Evolutionary conservation across 169 alveolate genomes (phyloP).

Genomic region (Eimeria acervulina): DNA sequence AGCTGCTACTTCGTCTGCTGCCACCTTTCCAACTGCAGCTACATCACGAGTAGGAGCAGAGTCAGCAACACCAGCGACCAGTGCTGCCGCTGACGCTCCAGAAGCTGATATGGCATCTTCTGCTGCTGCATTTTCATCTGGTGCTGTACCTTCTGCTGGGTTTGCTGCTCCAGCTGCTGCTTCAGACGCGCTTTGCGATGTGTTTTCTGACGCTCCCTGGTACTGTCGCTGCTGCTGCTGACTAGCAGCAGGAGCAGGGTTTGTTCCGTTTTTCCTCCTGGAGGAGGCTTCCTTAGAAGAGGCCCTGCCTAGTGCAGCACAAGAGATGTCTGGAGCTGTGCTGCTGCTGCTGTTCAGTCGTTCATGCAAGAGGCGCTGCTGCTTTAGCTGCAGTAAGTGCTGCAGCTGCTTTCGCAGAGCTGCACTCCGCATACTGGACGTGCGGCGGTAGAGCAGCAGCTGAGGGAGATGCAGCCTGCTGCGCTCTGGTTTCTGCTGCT

Average conservation of each 20-base stretch:
- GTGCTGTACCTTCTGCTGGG: neutral
- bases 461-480: slow-evolving; percentile 13
- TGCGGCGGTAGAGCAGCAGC: neutral
- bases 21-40: neutral
- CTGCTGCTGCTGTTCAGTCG: neutral
- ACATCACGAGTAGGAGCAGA: neutral
- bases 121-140: neutral
- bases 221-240: slow-evolving; percentile 40
- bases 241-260: slow-evolving; percentile 2
- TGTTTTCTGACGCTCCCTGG: neutral
- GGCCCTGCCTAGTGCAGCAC: neutral
- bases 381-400: slow-evolving; percentile 58
- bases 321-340: neutral
- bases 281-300: neutral
- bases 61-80: neutral
- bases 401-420: slow-evolving; percentile 34
- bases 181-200: neutral
- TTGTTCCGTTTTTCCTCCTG: neutral
- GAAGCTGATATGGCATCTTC: neutral
- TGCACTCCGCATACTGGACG: neutral
- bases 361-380: slow-evolving; percentile 10
- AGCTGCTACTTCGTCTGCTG: neutral
- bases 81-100: neutral
- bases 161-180: slow-evolving; percentile 5
- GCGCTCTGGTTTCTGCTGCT: neutral